Evolutionary conservation across 2,329 filamentous ascomycete species (phyloP).

Genomic region (Penicillium sp.): DNA sequence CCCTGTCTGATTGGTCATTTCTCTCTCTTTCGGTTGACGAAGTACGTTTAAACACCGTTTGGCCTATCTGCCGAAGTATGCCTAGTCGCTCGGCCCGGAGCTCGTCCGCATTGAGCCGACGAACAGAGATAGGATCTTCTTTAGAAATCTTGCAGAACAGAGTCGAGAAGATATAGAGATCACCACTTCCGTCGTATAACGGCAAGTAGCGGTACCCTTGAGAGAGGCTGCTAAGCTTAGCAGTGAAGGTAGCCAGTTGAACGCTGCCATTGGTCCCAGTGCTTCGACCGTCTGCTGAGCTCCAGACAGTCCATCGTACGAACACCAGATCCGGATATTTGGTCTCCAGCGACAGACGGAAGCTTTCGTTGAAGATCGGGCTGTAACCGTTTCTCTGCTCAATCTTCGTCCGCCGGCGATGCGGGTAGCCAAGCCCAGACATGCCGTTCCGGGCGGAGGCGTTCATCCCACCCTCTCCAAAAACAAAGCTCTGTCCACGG

Average conservation of each 20-base stretch:
- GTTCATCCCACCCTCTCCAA: slow-evolving; percentile 69
- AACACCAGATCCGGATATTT: slow-evolving; percentile 94
- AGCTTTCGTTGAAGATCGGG: slow-evolving; percentile 80
- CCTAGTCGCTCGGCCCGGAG: slow-evolving; percentile 47
- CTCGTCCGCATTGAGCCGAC: slow-evolving; percentile 43
- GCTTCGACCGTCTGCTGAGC: slow-evolving; percentile 76
- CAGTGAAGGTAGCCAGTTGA: slow-evolving; percentile 85
- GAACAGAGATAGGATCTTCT: slow-evolving; percentile 54
- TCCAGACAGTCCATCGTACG: slow-evolving; percentile 89
- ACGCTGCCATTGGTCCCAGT: slow-evolving; percentile 66
- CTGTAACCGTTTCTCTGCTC: slow-evolving; percentile 92
- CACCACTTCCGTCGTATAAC: slow-evolving; percentile 83
- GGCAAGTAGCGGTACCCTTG: slow-evolving; percentile 93
- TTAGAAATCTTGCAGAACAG: slow-evolving; percentile 87
- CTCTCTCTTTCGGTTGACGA: slow-evolving; percentile 47
- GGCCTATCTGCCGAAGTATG: slow-evolving; percentile 48
- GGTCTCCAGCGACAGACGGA: slow-evolving; percentile 84
- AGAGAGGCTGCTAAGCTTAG: slow-evolving; percentile 86
- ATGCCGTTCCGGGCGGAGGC: slow-evolving; percentile 67
- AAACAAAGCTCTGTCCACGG: slow-evolving; percentile 75
- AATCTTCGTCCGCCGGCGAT: slow-evolving; percentile 79
- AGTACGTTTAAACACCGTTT: slow-evolving; percentile 51
- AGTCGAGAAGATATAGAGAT: slow-evolving; percentile 93
- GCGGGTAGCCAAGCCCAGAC: slow-evolving; percentile 71
- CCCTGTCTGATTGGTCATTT: slow-evolving; percentile 34